A percentile compares a stretch with the other conserved stretches of the same genome.
Conservation (phyloP, 2,329 filamentous ascomycete genomes). For the Trichoderma aggressivum region DNA sequence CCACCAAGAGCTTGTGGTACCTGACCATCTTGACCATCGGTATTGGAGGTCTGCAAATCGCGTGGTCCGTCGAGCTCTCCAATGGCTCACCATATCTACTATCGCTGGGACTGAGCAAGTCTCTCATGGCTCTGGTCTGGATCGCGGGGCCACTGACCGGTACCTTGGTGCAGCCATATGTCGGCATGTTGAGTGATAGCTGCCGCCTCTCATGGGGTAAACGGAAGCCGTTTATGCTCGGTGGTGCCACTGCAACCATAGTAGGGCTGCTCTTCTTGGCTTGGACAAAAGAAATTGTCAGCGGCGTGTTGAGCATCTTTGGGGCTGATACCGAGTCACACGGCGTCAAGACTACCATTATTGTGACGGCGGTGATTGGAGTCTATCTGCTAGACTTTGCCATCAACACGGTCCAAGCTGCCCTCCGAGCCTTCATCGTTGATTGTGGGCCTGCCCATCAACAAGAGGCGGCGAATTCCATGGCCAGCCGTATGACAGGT, state of each 20-base stretch:
- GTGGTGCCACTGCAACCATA: conserved; percentile 64
- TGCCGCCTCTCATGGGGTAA: conserved; percentile 73
- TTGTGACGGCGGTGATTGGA: conserved; percentile 76
- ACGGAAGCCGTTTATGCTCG: conserved; percentile 77
- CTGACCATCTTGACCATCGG: conserved; percentile 81
- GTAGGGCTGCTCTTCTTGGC: conserved; percentile 65
- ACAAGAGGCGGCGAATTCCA: conserved; percentile 89
- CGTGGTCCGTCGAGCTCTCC: conserved; percentile 92
- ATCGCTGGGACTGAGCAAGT: conserved; percentile 78
- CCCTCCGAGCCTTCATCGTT: conserved; percentile 86
- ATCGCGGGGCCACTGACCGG: conserved; percentile 78
- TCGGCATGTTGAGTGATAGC: conserved; percentile 77
- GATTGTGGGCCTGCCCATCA: conserved; percentile 91
- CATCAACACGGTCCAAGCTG: conserved; percentile 96
- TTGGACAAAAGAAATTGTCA: conserved; percentile 71
- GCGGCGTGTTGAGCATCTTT: conserved; percentile 64
- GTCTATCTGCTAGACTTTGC: conserved; percentile 91
- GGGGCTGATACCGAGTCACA: conserved; percentile 64
- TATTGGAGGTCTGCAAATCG: conserved; percentile 86
- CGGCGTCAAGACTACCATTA: conserved; percentile 62
- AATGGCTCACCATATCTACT: conserved; percentile 85
- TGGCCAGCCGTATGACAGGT: conserved; percentile 83
- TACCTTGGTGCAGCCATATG: conserved; percentile 75
- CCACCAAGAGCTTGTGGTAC: conserved; percentile 80
- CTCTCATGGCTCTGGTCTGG: conserved; percentile 79